Conservation (phyloP, 2,329 filamentous ascomycete species). For the Aspergillus pseudoterreus region DNA sequence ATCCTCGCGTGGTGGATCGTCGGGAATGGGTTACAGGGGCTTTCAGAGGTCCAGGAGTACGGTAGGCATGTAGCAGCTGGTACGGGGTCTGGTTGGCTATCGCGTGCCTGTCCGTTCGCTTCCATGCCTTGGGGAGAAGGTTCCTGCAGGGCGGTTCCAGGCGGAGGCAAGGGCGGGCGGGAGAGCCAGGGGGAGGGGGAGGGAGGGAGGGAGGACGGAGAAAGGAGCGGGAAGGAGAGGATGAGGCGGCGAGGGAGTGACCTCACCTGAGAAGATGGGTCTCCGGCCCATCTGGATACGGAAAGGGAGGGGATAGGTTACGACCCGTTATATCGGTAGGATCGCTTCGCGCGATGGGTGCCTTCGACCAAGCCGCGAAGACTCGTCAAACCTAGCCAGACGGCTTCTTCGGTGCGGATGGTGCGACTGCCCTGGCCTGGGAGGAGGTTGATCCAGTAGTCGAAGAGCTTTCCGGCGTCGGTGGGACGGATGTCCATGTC, state of each 20-base stretch:
- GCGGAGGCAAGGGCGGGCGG: not conserved
- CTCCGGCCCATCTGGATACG: no score
- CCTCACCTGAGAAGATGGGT: constrained; percentile 2
- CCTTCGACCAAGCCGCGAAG: constrained; percentile 54
- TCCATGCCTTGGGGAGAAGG: not conserved
- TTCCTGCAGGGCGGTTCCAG: not conserved
- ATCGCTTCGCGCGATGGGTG: constrained; percentile 12
- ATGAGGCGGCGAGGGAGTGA: not conserved
- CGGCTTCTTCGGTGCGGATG: constrained; percentile 78
- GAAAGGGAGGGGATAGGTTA: no score
- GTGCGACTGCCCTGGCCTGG: constrained; percentile 77
- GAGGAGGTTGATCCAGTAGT: constrained; percentile 78
- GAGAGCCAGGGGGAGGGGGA: not conserved
- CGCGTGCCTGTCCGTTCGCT: no score
- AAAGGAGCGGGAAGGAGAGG: not conserved
- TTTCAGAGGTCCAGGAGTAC: no score
- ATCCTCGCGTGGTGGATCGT: no score
- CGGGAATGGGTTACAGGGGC: no score
- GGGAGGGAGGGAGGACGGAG: not conserved
- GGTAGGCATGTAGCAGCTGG: no score
- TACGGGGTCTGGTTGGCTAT: no score
- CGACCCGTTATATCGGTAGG: constrained; percentile 1
- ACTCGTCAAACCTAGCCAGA: constrained; percentile 71
- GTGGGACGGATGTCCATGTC: constrained; percentile 61
- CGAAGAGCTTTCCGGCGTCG: constrained; percentile 69